phyloP scores from a whole-genome alignment of 345 rosid species.

The Hibiscus trionum region DNA sequence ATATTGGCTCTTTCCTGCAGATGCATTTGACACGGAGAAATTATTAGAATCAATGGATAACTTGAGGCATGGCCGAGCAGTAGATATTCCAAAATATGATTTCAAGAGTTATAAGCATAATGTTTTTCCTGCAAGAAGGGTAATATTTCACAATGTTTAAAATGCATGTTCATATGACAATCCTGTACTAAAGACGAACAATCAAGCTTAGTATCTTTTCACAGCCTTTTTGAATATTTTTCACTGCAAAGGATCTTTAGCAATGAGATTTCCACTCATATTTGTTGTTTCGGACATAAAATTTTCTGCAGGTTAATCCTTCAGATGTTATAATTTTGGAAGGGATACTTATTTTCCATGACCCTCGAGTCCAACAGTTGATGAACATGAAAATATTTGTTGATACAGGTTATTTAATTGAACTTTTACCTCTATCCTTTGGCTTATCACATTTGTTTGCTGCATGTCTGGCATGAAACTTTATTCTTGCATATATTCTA shows the following conservation, averaged over 20 bases:
- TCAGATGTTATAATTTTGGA: conserved; percentile 89
- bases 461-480: neutral
- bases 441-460: neutral
- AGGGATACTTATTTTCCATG: conserved; percentile 92
- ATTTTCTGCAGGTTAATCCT: conserved; percentile 73
- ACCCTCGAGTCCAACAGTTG: conserved; percentile 70
- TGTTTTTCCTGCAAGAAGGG: conserved; percentile 60
- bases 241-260: neutral
- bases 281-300: neutral
- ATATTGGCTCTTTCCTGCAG: conserved; percentile 37
- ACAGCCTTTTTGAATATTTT: neutral
- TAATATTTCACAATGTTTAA: conserved; percentile 16
- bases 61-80: conserved; percentile 79
- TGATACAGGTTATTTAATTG: conserved; percentile 59
- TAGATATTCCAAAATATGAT: conserved; percentile 90
- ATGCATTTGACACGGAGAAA: conserved; percentile 87
- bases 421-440: neutral
- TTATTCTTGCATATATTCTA: neutral
- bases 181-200: neutral
- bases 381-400: conserved; percentile 99
- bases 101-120: conserved; percentile 75
- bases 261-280: neutral
- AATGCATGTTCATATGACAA: neutral
- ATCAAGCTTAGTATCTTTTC: neutral
- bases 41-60: conserved; percentile 73